phyloP scores from a whole-genome alignment of 306 rosid species.

The Corylus heterophylla region DNA sequence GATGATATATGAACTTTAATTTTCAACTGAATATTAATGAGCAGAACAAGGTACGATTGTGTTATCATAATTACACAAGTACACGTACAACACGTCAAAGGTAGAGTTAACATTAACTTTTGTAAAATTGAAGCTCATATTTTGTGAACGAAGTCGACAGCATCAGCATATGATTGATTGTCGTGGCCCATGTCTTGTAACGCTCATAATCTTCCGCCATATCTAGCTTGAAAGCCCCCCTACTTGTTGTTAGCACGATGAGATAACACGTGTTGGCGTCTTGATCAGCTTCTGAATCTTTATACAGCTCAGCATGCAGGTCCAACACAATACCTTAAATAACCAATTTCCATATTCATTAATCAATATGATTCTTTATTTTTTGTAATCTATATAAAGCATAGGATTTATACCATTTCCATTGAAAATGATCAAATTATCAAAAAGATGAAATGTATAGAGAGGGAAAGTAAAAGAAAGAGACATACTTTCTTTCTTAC shows the following conservation, averaged over 20 bases:
- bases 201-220: constrained; percentile 69
- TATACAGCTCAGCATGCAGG: constrained; percentile 70
- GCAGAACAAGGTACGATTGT: too few species aligned
- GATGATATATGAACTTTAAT: not conserved
- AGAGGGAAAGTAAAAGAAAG: not conserved
- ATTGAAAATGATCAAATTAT: not conserved
- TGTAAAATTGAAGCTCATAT: constrained; percentile 44
- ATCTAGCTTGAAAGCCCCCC: constrained; percentile 83
- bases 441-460: not conserved
- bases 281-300: constrained; percentile 56
- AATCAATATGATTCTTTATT: too few species aligned
- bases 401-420: not conserved
- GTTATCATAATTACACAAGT: not conserved
- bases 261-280: constrained; percentile 68
- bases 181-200: constrained; percentile 70
- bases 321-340: constrained; percentile 49
- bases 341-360: too few species aligned
- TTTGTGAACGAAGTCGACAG: constrained; percentile 69
- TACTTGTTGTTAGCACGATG: constrained; percentile 64
- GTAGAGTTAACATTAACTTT: not conserved
- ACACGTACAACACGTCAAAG: not conserved
- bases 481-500: constrained; percentile 72
- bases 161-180: constrained; percentile 75
- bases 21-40: not conserved
- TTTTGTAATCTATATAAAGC: not conserved